These are phyloP conservation scores for Venturia oleaginea DNA, from an alignment of 2,329 filamentous ascomycete genomes.

Conservation along the genomic window DNA sequence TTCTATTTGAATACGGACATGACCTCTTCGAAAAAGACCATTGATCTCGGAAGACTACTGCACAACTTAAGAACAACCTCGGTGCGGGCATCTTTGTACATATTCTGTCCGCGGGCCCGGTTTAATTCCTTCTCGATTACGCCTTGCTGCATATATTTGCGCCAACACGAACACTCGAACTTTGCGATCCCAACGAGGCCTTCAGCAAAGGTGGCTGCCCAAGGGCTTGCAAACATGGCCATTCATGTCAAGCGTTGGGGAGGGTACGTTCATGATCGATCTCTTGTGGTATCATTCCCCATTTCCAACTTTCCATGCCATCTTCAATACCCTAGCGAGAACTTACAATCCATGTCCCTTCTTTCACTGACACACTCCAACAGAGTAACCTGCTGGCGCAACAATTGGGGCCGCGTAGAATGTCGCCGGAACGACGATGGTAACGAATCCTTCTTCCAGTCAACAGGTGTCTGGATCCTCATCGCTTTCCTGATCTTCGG, in stretches of 20 bases:
- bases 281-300: background rate
- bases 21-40: background rate
- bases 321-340: background rate
- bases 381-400: background rate
- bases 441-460: background rate
- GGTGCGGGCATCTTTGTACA: background rate
- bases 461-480: slow-evolving; percentile 5
- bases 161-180: background rate
- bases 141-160: background rate
- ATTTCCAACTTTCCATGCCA: background rate
- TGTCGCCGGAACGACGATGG: background rate
- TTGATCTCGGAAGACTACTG: background rate
- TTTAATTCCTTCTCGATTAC: background rate
- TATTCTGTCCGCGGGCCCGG: background rate
- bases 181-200: background rate
- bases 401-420: background rate
- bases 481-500: background rate
- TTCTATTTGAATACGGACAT: background rate
- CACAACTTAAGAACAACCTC: background rate
- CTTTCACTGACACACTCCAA: background rate
- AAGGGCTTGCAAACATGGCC: background rate
- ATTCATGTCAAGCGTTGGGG: background rate
- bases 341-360: background rate
- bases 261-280: background rate
- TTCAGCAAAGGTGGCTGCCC: background rate